phyloP scores from a whole-genome alignment of 2,329 filamentous ascomycete species.

The Neofusicoccum sp. region DNA sequence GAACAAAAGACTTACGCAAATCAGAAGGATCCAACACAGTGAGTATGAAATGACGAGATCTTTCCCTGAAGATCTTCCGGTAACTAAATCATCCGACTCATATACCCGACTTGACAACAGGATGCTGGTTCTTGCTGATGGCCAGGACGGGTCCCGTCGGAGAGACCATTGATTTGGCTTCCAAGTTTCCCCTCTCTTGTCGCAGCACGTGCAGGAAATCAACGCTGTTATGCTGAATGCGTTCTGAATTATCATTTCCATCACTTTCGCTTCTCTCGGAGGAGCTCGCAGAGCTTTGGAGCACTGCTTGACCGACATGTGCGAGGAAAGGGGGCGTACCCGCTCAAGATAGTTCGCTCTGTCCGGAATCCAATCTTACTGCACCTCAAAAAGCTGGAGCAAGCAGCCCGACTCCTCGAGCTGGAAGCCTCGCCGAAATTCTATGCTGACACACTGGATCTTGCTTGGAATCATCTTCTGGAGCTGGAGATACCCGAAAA shows the following conservation, averaged over 20 bases:
- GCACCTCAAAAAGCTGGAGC: not conserved
- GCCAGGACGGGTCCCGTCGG: not conserved
- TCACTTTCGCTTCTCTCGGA: not conserved
- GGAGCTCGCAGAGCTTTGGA: not conserved
- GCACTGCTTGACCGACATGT: not conserved
- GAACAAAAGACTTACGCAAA: not conserved
- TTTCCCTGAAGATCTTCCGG: conserved; percentile 20
- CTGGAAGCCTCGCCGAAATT: no score
- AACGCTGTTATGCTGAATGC: conserved; percentile 18
- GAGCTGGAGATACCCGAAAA: no score
- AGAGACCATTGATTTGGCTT: conserved; percentile 3
- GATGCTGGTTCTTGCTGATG: not conserved
- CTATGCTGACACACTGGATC: no score
- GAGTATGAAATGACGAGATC: conserved; percentile 13
- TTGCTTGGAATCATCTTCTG: no score
- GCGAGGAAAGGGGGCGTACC: not conserved
- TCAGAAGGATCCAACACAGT: not conserved
- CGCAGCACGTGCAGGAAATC: conserved; percentile 13
- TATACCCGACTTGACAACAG: conserved; percentile 6
- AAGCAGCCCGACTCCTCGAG: not conserved
- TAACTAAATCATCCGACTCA: conserved; percentile 19
- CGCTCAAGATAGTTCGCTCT: not conserved
- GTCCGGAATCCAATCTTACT: not conserved
- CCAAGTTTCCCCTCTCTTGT: conserved; percentile 7
- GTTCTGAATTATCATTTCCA: not conserved